phyloP scores from a whole-genome alignment of 192 early-diverging fungal genomes.

The Backusella macrospora region DNA sequence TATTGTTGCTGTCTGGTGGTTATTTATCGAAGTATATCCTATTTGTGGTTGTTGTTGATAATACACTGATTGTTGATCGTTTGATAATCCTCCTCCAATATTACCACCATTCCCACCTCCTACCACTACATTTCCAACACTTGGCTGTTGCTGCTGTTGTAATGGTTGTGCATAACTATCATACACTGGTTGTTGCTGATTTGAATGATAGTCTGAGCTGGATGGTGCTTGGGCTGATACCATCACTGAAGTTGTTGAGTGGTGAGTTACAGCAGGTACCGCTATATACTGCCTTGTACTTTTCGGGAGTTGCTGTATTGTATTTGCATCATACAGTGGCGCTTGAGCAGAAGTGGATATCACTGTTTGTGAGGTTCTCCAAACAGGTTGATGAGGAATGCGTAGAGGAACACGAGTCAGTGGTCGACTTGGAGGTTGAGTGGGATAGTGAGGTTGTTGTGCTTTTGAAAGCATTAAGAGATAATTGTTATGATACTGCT shows the following conservation, averaged over 20 bases:
- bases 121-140: background rate
- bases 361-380: conserved; percentile 15
- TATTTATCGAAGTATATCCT: background rate
- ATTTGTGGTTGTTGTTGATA: background rate
- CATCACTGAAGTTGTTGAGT: background rate
- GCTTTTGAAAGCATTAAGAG: conserved; percentile 38
- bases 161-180: conserved; percentile 3
- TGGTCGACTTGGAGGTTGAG: conserved; percentile 31
- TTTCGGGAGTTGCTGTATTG: background rate
- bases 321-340: background rate
- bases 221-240: background rate
- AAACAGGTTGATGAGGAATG: conserved; percentile 39
- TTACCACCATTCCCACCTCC: background rate
- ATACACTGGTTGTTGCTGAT: conserved; percentile 7
- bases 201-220: background rate
- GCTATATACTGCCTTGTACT: background rate
- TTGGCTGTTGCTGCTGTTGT: background rate
- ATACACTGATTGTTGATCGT: background rate
- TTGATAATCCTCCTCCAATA: background rate
- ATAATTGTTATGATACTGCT: conserved; percentile 25
- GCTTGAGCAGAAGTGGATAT: background rate
- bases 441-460: conserved; percentile 40
- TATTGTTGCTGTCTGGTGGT: conserved; percentile 2
- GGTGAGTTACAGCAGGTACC: background rate
- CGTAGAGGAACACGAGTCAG: conserved; percentile 40